A percentile compares a stretch with the other conserved stretches of the same genome.
Conservation (phyloP, 495 filamentous ascomycete genomes). For the Penicillium soppii region DNA sequence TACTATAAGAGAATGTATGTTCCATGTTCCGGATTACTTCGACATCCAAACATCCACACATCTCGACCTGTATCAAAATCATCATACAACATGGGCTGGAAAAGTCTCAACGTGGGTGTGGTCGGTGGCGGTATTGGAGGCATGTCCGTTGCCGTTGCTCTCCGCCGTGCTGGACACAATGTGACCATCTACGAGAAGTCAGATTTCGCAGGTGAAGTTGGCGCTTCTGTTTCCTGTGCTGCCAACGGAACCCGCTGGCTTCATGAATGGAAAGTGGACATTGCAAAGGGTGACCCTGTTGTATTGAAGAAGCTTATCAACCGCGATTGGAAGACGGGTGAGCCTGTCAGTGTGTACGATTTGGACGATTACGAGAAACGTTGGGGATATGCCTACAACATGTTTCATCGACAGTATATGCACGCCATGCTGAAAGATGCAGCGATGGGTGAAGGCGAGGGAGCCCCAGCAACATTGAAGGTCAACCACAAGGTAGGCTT, state of each 20-base stretch:
- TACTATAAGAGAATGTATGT: not conserved
- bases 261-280: constrained; percentile 45
- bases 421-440: constrained; percentile 53
- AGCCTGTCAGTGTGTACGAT: constrained; percentile 44
- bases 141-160: constrained; percentile 61
- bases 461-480: constrained; percentile 37
- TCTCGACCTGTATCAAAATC: not conserved
- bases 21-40: not conserved
- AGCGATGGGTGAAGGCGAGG: constrained; percentile 44
- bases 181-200: constrained; percentile 51
- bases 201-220: constrained; percentile 44
- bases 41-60: not conserved
- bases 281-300: constrained; percentile 46
- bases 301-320: constrained; percentile 48
- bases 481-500: constrained; percentile 43
- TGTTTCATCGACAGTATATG: constrained; percentile 58
- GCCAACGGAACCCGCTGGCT: constrained; percentile 48
- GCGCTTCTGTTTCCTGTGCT: constrained; percentile 44
- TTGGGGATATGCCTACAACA: constrained; percentile 52
- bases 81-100: constrained; percentile 25
- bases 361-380: constrained; percentile 43
- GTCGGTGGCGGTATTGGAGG: constrained; percentile 72
- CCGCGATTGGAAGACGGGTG: constrained; percentile 48
- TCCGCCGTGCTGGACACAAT: constrained; percentile 61
- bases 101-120: constrained; percentile 49